Percentiles rank a stretch among this genome's conserved stretches.
phyloP scores from a whole-genome alignment of 2,329 filamentous ascomycete genomes.

The Fusarium phyllophilum region DNA sequence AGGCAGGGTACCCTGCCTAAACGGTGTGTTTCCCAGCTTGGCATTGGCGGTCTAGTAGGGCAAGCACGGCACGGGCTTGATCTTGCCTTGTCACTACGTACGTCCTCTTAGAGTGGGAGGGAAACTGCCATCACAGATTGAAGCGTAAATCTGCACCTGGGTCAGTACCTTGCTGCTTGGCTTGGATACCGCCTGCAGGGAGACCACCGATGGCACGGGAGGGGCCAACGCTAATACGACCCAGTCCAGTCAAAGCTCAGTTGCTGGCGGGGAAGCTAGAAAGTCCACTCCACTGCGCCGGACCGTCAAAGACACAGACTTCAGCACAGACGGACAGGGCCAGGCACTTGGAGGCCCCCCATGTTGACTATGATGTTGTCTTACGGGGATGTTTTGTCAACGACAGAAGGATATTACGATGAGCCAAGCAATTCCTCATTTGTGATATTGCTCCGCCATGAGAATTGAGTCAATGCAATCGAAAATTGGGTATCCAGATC shows the following conservation, averaged over 20 bases:
- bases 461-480: conserved; percentile 10
- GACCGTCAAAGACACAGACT: conserved; percentile 18
- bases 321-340: not conserved
- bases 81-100: conserved; percentile 4
- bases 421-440: conserved; percentile 16
- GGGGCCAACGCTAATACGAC: conserved; percentile 34
- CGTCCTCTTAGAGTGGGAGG: conserved; percentile 5
- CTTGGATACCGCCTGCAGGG: conserved; percentile 16
- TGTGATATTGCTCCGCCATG: not conserved
- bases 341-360: conserved; percentile 15
- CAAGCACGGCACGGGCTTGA: conserved; percentile 26
- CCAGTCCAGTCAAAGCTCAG: conserved; percentile 1
- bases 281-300: conserved; percentile 18
- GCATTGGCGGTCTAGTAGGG: conserved; percentile 37
- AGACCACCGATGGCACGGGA: conserved; percentile 24
- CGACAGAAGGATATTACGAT: conserved; percentile 19
- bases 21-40: conserved; percentile 15
- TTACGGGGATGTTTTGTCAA: conserved; percentile 17
- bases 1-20: conserved; percentile 22
- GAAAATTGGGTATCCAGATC: conserved; percentile 1
- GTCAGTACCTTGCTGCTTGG: conserved; percentile 14
- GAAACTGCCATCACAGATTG: conserved; percentile 28
- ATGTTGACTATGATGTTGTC: conserved; percentile 27
- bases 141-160: conserved; percentile 20
- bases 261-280: conserved; percentile 17